These are phyloP conservation scores for Podospora didyma DNA, from an alignment of 495 filamentous ascomycete species.

Conservation along the genomic window DNA sequence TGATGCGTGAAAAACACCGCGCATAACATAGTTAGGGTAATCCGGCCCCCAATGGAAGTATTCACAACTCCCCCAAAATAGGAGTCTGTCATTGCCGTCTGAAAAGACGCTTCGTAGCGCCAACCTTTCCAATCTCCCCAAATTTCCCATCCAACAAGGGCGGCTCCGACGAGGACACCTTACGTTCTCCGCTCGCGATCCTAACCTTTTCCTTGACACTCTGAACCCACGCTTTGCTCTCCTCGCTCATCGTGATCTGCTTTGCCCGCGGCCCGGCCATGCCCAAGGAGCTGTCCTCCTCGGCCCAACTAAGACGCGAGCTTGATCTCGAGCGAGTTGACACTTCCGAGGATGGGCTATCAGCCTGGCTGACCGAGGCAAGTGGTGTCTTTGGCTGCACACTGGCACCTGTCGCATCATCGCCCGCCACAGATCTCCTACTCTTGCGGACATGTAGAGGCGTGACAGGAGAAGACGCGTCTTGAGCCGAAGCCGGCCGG, in stretches of 20 bases:
- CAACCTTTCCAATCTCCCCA: conserved; percentile 55
- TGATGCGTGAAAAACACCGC: no score
- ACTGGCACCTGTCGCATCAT: conserved; percentile 5
- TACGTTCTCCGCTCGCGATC: conserved; percentile 47
- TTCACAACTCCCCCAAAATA: background rate
- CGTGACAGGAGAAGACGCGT: conserved; percentile 28
- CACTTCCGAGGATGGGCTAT: conserved; percentile 25
- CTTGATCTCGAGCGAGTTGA: conserved; percentile 40
- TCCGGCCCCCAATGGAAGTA: background rate
- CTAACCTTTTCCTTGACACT: conserved; percentile 65
- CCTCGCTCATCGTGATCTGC: conserved; percentile 55
- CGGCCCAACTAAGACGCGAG: conserved; percentile 47
- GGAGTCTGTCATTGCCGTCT: conserved; percentile 5
- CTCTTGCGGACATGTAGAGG: conserved; percentile 47
- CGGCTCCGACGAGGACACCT: conserved; percentile 14
- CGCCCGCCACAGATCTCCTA: conserved; percentile 35
- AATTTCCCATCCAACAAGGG: conserved; percentile 31
- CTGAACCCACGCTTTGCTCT: conserved; percentile 68
- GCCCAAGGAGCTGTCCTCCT: conserved; percentile 54
- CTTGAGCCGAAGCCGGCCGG: conserved; percentile 35
- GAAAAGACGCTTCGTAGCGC: conserved; percentile 56
- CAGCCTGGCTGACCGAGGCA: background rate
- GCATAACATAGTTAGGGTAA: no score
- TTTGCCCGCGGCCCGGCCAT: conserved; percentile 60
- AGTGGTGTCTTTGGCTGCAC: conserved; percentile 35